Base-by-base conservation (phyloP, 1,139 yeast species). In the Debaryomyces robertsiae region DNA sequence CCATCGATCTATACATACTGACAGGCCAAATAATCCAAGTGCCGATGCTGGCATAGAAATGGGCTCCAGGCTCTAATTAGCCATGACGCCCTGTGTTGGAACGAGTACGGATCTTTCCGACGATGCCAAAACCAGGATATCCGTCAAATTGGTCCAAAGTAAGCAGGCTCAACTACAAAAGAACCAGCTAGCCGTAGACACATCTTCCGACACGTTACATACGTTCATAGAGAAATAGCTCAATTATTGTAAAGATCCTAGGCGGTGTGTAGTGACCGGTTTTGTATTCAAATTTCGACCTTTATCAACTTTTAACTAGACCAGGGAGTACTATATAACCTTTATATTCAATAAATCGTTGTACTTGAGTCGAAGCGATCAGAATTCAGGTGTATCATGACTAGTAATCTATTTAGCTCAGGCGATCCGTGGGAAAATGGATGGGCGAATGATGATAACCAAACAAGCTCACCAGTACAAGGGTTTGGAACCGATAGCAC, bases 391-490 rank as follows among this genome's bases (percentile, higher is more conserved):
- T 28, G n/a, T 14, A 28, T 25, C 27, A 50, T 52, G 55, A 58
- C 46, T 44, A 60, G 50, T 39, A 58, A 57, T 45, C 45, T 54
- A 16, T 61, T 53, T 44, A 58, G 57, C 7, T 40, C 54, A n/a
- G 72, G 64, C 11, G 75, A 69, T 46, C 74, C 74, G 2, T 72
- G 74, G 69, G 71, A 64, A 36, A 67, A 68, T 46, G 75, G 70
- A 13, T 72, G 77, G 77, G 65, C 66, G 15, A 43, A 32, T 36
- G 50, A 52, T 33, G 58, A 52, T 28, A 38, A 38, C 23, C 33
- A n/a, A n/a, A 11, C 27, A 23, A 13, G 39, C 15, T 23, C 44
- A 16, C 38, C 15, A 27, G 39, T 31, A 32, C 41, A 50, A 17
- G 45, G 43, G 16, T 46, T 41, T 36, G 49, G 46, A 7, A 19